These are phyloP conservation scores for Diaporthe humulicola DNA, from an alignment of 2,329 filamentous ascomycete species.

Conservation along the genomic window DNA sequence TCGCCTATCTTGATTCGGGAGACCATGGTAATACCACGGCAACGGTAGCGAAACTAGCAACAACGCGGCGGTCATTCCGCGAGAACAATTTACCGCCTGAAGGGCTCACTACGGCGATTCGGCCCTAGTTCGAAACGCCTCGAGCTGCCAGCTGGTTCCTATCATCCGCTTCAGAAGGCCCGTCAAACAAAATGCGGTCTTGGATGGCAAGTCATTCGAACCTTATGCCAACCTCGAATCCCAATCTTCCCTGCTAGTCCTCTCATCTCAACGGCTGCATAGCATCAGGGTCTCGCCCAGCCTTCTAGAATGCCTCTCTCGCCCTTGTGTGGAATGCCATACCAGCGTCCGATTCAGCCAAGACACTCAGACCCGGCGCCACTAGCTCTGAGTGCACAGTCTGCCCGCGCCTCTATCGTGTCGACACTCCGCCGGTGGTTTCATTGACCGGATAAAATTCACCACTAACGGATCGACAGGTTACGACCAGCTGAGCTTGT, in stretches of 20 bases:
- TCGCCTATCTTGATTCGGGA: conserved; percentile 28
- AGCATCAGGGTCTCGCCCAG: conserved; percentile 8
- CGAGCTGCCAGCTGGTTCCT: conserved; percentile 4
- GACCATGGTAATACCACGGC: conserved; percentile 8
- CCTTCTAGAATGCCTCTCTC: conserved; percentile 18
- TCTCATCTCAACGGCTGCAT: background rate
- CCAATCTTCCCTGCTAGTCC: background rate
- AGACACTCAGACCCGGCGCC: conserved; percentile 5
- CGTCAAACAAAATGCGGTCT: conserved; percentile 22
- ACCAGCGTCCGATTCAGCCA: conserved; percentile 16
- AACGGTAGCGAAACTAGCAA: background rate
- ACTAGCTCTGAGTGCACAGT: background rate
- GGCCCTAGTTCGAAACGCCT: conserved; percentile 15
- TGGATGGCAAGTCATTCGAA: conserved; percentile 38
- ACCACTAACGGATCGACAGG: conserved; percentile 14
- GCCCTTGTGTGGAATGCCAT: background rate
- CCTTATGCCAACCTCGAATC: conserved; percentile 31
- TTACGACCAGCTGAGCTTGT: background rate
- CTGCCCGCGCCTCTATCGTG: conserved; percentile 7
- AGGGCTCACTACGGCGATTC: background rate
- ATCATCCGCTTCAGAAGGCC: conserved; percentile 1
- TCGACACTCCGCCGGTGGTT: background rate
- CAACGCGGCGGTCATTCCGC: conserved; percentile 7
- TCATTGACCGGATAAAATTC: conserved; percentile 5
- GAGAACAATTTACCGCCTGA: conserved; percentile 15